Percentiles rank a stretch among this genome's conserved stretches.
Conservation (phyloP, 768 basidiomycete genomes). For the Mycena sanguinolenta region DNA sequence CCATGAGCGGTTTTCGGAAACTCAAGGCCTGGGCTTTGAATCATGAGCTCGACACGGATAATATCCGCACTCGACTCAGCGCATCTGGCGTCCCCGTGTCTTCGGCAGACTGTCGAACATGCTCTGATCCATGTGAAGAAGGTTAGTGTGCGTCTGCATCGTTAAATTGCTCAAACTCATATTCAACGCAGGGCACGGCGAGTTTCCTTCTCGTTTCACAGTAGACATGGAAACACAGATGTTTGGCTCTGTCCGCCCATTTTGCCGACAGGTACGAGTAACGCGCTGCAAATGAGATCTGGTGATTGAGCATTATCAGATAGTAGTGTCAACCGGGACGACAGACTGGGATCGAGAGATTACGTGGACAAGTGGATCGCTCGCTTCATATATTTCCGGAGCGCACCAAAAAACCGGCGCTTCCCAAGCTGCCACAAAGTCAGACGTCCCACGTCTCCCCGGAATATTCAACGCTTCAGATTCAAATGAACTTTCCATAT, state of each 20-base stretch:
- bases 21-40: slow-evolving; percentile 59
- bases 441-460: slow-evolving; percentile 50
- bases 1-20: slow-evolving; percentile 55
- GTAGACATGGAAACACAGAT: slow-evolving; percentile 86
- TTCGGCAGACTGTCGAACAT: slow-evolving; percentile 76
- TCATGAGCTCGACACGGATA: slow-evolving; percentile 52
- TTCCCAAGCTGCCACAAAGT: slow-evolving; percentile 38
- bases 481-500: slow-evolving; percentile 71
- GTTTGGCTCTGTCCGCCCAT: slow-evolving; percentile 87
- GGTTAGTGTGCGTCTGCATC: slow-evolving; percentile 54
- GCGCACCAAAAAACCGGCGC: slow-evolving; percentile 34
- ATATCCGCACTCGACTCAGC: slow-evolving; percentile 64
- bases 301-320: slow-evolving; percentile 53
- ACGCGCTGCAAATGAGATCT: neutral
- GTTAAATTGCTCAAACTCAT: slow-evolving; percentile 44
- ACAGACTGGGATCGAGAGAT: slow-evolving; percentile 91
- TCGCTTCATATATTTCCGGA: slow-evolving; percentile 65
- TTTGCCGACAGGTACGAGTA: slow-evolving; percentile 76
- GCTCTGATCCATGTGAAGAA: slow-evolving; percentile 83
- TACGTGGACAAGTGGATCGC: slow-evolving; percentile 74
- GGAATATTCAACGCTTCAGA: slow-evolving; percentile 75
- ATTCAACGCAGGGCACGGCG: slow-evolving; percentile 70
- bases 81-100: slow-evolving; percentile 75
- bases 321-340: slow-evolving; percentile 91
- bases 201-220: slow-evolving; percentile 79